Base-by-base conservation (phyloP, 73 alveolate genomes). In the Paramecium biaurelia region DNA sequence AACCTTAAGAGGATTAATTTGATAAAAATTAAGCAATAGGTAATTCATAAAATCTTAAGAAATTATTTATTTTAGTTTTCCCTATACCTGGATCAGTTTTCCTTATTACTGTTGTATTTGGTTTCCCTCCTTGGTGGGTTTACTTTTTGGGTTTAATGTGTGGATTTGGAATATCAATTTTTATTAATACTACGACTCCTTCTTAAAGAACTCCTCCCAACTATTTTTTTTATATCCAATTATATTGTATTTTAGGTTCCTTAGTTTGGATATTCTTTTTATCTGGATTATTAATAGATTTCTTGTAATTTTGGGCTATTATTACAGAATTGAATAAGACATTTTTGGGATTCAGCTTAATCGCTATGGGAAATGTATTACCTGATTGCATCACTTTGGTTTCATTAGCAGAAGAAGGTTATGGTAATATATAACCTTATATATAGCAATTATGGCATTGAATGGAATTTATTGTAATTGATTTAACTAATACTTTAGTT, bases 51-150 rank as follows among this genome's bases (percentile, higher is more conserved):
- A 5, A 35, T 35, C 7, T 35, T n/a, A n/a, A 35, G 7, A 15
- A 38, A 0, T 38, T 38, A 38, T 10, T 38, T 38, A 38, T 53
- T n/a, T 35, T 74, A 32, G 59, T 74, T 1, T 74, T 74, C 58
- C 87, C 87, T 3, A 74, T 74, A 74, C 87, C 87, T 32, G 87
- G 87, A 35, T 30, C 47, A 6, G 67, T 20, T 24, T 35, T 74
- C 32, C n/a, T 74, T 11, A 28, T 35, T 14, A 35, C 87, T 14
- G 87, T 74, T 4, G 57, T 74, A 7, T 74, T 74, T 14, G n/a
- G 87, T 35, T 74, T 74, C 35, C 87, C 87, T 38, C 63, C 87
- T 5, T 74, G 87, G 87, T 74, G 87, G 87, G 87, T 38, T 14
- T 74, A 74, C 41, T 74, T 74, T 74, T 74, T 74, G 9, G 87